phyloP scores from a whole-genome alignment of 2,329 filamentous ascomycete genomes.

The Cytospora schulzeri region DNA sequence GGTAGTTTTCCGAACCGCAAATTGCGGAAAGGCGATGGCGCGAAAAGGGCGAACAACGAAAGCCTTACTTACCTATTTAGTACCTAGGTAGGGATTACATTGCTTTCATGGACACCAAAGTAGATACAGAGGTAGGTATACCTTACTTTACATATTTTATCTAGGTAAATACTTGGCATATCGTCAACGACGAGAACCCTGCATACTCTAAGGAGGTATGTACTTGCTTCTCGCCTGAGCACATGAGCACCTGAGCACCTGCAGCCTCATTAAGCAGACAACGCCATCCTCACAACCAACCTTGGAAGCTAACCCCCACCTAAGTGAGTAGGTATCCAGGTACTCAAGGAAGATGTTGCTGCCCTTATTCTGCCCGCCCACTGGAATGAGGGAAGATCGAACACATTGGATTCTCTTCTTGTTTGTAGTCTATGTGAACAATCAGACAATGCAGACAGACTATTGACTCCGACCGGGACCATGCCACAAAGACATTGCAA shows the following conservation, averaged over 20 bases:
- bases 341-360: background rate
- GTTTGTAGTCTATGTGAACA: background rate
- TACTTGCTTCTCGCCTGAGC: background rate
- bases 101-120: no score
- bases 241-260: background rate
- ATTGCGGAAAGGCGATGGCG: background rate
- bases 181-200: no score
- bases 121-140: no score
- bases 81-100: no score
- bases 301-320: no score
- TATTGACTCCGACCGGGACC: background rate
- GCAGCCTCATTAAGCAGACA: background rate
- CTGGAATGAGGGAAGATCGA: background rate
- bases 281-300: background rate
- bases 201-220: background rate
- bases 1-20: background rate
- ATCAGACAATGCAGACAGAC: background rate
- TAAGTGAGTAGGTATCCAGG: no score
- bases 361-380: background rate
- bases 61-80: no score
- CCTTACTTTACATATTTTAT: no score
- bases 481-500: slow-evolving; percentile 12
- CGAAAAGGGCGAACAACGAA: background rate
- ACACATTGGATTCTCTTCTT: no score
- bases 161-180: no score